A percentile compares a stretch with the other conserved stretches of the same genome.
phyloP scores from a whole-genome alignment of 2,329 filamentous ascomycete genomes.

The Clonostachys solani region DNA sequence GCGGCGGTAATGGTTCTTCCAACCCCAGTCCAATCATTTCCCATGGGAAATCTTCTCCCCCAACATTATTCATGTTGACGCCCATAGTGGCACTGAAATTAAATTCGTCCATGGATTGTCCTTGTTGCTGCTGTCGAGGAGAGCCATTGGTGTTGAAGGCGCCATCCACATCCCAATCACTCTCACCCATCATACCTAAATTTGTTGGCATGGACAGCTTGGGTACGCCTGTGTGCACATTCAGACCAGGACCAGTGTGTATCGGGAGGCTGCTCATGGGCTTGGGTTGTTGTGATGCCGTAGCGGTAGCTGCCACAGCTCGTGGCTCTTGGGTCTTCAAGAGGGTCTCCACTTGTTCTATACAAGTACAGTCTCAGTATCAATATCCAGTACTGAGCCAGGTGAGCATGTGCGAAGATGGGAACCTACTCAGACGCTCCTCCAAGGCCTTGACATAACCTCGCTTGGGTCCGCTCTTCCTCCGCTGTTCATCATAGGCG shows the following conservation, averaged over 20 bases:
- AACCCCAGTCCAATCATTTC: constrained; percentile 63
- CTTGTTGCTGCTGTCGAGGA: constrained; percentile 30
- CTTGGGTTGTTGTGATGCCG: constrained; percentile 9
- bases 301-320: background rate
- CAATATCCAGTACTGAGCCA: background rate
- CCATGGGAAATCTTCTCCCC: constrained; percentile 64
- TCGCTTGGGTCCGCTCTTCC: constrained; percentile 91
- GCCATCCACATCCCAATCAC: constrained; percentile 48
- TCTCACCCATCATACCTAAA: constrained; percentile 15
- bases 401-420: background rate
- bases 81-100: constrained; percentile 45
- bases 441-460: constrained; percentile 94
- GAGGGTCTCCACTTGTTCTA: constrained; percentile 82
- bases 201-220: background rate
- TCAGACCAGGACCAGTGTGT: constrained; percentile 7
- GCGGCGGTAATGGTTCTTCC: constrained; percentile 54
- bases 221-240: background rate
- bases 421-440: constrained; percentile 74
- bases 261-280: constrained; percentile 16
- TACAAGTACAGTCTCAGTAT: constrained; percentile 33
- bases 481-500: constrained; percentile 86
- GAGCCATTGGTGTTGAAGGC: constrained; percentile 31
- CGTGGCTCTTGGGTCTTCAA: constrained; percentile 71
- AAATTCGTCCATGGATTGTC: constrained; percentile 46
- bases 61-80: constrained; percentile 45